These are phyloP conservation scores for Davidsoniella virescens DNA, from an alignment of 2,329 filamentous ascomycete genomes.

Conservation along the genomic window DNA sequence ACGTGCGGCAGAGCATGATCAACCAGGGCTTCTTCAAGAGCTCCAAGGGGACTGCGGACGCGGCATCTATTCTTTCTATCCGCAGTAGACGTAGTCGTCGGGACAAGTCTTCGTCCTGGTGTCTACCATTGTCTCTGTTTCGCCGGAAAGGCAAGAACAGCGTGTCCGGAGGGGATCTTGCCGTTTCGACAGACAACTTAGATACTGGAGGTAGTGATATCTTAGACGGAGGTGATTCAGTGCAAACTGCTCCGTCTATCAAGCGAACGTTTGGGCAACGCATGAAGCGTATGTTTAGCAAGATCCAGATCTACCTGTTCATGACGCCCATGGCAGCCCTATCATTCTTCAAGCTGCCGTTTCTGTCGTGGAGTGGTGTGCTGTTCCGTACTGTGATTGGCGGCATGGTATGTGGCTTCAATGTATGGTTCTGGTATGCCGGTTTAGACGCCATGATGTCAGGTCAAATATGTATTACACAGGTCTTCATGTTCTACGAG, in stretches of 20 bases:
- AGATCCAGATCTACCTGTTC: constrained; percentile 1
- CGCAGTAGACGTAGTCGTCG: not conserved
- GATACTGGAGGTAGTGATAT: no score
- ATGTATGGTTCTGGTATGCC: constrained; percentile 10
- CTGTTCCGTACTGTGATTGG: constrained; percentile 8
- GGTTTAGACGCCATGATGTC: constrained; percentile 7
- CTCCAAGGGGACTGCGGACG: not conserved
- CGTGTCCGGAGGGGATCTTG: no score
- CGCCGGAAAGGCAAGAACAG: not conserved
- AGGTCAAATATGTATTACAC: constrained; percentile 6
- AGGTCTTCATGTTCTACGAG: constrained; percentile 7
- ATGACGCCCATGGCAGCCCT: constrained; percentile 10
- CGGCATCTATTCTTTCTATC: not conserved
- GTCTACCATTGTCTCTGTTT: not conserved
- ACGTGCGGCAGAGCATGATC: constrained; percentile 1
- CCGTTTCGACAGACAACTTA: no score
- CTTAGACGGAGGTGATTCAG: no score
- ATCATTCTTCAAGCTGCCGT: constrained; percentile 7
- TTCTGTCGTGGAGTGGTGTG: constrained; percentile 7
- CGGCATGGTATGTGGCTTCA: constrained; percentile 9
- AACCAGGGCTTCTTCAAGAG: constrained; percentile 1
- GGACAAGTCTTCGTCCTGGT: not conserved
- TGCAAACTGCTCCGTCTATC: no score
- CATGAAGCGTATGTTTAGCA: not conserved
- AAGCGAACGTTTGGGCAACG: not conserved